Base-by-base conservation (phyloP, 768 basidiomycete species). In the Calocera viscosa region DNA sequence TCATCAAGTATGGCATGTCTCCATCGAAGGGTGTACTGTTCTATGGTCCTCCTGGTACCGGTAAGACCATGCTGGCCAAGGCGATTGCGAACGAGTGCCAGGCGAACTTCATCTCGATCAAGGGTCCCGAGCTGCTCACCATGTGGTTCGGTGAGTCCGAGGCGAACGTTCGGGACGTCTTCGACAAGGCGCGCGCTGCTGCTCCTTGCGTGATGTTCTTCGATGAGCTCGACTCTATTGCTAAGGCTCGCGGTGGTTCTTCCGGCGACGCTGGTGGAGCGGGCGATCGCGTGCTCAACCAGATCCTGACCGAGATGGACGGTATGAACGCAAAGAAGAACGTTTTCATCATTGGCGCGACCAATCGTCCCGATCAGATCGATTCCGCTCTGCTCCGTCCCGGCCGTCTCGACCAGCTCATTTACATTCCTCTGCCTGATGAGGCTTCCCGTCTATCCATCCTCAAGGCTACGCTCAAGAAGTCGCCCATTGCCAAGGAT, bases 61-160 rank as follows among this genome's bases (percentile, higher is more conserved):
- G 96, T 90, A 99, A 99, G 82, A 99, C 96, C 24, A 75, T 99
- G 72, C 84, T 99, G 66, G 96, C 96, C 66, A 99, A 98, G 81
- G 96, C 96, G 68, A 97, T 98, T 74, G 96, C 96, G 72, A 94
- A 97, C 76, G 96, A 98, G 82, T 98, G 95, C 75, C 94, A 98
- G 76, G 95, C 96, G 79, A 99, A 98, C 82, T 98, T 98, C 74
- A 97, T 98, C 81, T 91, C 88, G 69, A 96, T 98, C 84, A 99
- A 99, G 87, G 95, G 96, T 70, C 95, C 95, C 69, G 96, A 97
- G 79, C 82, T 97, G 47, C 86, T 98, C 47, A 99, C 94, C 5
- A 98, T 98, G 95, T 99, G 96, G 94, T 98, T 99, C 78, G 96
- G 96, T 86, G 96, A 99, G 83, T 98, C 95, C 5, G 96, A 99